A percentile compares a stretch with the other conserved stretches of the same genome.
Evolutionary conservation across 2,329 filamentous ascomycete genomes (phyloP).

Genomic region (Colletotrichum abscissum): DNA sequence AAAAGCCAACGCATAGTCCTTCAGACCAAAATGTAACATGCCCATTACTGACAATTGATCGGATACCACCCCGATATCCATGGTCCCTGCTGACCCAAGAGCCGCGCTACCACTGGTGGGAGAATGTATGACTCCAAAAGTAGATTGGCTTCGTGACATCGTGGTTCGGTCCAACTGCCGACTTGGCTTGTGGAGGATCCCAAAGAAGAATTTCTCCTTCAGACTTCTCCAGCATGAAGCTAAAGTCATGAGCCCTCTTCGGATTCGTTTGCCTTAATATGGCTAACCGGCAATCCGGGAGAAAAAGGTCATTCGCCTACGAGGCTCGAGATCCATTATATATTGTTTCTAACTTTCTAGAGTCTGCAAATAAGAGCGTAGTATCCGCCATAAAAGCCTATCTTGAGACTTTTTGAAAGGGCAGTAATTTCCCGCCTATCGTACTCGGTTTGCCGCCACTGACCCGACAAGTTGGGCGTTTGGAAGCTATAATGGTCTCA

Average conservation of each 20-base stretch:
- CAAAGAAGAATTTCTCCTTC: neutral
- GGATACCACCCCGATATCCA: neutral
- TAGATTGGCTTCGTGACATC: slow-evolving; percentile 11
- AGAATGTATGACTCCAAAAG: neutral
- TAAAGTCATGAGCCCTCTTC: neutral
- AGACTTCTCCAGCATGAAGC: neutral
- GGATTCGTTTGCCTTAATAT: neutral
- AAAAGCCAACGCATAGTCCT: too few species aligned
- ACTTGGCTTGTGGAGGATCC: slow-evolving; percentile 7
- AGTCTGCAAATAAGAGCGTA: neutral
- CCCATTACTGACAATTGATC: neutral
- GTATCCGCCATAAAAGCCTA: neutral
- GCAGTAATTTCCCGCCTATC: neutral
- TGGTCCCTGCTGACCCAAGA: neutral
- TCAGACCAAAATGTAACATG: neutral
- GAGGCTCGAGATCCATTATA: neutral
- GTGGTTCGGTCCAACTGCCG: slow-evolving; percentile 14
- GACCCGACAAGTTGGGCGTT: neutral
- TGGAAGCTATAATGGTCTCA: slow-evolving; percentile 6
- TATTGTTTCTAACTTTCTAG: neutral
- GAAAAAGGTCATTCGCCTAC: neutral
- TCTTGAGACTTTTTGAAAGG: neutral
- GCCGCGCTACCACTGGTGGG: slow-evolving; percentile 13
- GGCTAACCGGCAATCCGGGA: neutral
- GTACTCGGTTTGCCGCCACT: neutral